These are phyloP conservation scores for Coemansia pectinata DNA, from an alignment of 192 early-diverging fungal species.

Conservation along the genomic window DNA sequence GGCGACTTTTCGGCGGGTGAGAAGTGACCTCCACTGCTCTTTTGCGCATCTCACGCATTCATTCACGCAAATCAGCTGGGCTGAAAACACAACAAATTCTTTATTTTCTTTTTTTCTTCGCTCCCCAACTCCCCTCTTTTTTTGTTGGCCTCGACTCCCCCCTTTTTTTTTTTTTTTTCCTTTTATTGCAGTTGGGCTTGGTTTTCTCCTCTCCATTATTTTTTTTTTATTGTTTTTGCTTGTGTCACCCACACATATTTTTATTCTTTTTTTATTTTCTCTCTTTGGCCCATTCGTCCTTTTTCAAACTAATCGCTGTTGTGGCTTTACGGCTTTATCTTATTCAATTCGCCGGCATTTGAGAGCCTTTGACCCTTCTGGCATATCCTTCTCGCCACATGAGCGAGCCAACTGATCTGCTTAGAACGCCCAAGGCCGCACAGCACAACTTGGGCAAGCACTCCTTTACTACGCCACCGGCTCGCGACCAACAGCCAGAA, in stretches of 20 bases:
- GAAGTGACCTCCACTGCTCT: constrained; percentile 1
- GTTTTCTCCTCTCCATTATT: neutral
- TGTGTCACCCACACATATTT: neutral
- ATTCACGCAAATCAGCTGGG: neutral
- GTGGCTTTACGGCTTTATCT: neutral
- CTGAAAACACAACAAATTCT: neutral
- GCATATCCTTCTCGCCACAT: constrained; percentile 3
- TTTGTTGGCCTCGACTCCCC: neutral
- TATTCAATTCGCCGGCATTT: neutral
- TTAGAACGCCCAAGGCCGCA: constrained; percentile 31
- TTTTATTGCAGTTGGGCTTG: neutral
- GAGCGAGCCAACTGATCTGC: constrained; percentile 31
- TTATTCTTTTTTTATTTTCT: neutral
- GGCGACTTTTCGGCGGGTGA: neutral
- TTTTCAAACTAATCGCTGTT: neutral
- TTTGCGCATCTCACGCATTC: neutral
- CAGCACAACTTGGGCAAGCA: constrained; percentile 26
- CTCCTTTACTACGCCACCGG: constrained; percentile 13
- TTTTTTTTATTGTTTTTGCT: constrained; percentile 10
- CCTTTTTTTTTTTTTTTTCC: neutral
- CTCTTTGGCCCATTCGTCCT: neutral
- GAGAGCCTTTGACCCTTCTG: neutral
- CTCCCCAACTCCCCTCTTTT: neutral
- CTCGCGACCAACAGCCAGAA: constrained; percentile 5
- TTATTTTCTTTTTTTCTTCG: constrained; percentile 9